These are phyloP conservation scores for Incumbomyces lentus DNA, from an alignment of 2,329 filamentous ascomycete species.

Conservation along the genomic window DNA sequence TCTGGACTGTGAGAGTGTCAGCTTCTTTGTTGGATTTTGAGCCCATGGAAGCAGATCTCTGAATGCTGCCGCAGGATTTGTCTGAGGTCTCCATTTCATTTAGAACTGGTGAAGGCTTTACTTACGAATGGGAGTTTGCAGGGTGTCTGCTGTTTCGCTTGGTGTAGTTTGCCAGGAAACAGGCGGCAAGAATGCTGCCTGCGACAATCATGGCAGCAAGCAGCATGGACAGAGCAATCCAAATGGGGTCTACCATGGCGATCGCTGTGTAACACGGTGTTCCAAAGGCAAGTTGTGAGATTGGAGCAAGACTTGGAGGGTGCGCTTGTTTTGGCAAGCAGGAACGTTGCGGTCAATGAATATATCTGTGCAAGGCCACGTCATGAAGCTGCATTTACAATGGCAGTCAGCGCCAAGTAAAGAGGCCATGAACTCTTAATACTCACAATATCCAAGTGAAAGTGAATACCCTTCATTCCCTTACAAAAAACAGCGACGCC, in stretches of 20 bases:
- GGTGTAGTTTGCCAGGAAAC: background rate
- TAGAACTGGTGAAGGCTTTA: background rate
- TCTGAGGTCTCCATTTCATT: background rate
- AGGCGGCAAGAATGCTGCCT: background rate
- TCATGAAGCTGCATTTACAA: too few species aligned
- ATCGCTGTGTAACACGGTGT: background rate
- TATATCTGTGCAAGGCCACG: too few species aligned
- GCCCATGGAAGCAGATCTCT: too few species aligned
- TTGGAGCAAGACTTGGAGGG: too few species aligned
- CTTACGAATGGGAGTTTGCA: background rate
- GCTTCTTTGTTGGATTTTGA: background rate
- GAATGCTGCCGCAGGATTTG: background rate
- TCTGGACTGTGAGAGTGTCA: background rate
- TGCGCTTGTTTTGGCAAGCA: background rate
- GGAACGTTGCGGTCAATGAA: too few species aligned
- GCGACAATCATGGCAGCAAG: background rate
- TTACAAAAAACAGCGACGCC: background rate
- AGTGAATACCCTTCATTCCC: too few species aligned
- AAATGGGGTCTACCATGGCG: background rate
- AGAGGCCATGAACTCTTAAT: too few species aligned
- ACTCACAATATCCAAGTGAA: too few species aligned
- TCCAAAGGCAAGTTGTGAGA: background rate
- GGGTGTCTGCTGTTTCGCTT: background rate
- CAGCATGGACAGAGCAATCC: background rate
- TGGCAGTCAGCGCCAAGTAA: too few species aligned